Conservation (phyloP, 192 early-diverging fungal species). For the Lunasporangiospora selenospora region DNA sequence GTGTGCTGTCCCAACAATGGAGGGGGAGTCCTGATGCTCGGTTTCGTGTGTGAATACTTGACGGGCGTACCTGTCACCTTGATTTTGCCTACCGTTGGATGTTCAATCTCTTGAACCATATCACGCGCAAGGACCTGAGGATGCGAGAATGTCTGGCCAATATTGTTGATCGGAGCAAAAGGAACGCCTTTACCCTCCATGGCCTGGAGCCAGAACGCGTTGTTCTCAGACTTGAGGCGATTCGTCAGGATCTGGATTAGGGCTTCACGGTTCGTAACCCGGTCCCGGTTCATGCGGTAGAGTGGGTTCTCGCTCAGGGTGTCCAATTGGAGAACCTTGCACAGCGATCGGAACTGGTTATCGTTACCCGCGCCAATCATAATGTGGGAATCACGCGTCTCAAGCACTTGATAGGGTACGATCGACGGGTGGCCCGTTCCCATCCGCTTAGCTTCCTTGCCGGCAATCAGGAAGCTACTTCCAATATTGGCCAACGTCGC, state of each 20-base stretch:
- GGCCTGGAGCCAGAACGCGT: slow-evolving; percentile 65
- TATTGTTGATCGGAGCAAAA: slow-evolving; percentile 69
- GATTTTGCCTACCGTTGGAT: slow-evolving; percentile 79
- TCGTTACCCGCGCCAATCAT: slow-evolving; percentile 94
- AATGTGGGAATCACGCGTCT: slow-evolving; percentile 79
- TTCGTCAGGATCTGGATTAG: slow-evolving; percentile 66
- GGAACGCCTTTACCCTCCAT: slow-evolving; percentile 77
- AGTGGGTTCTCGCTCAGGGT: slow-evolving; percentile 58
- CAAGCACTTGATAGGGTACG: slow-evolving; percentile 90
- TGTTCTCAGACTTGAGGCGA: slow-evolving; percentile 56
- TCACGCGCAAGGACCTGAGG: slow-evolving; percentile 69
- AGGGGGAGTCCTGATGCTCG: slow-evolving; percentile 77
- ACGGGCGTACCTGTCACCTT: slow-evolving; percentile 75
- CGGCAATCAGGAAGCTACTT: slow-evolving; percentile 84
- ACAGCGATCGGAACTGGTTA: slow-evolving; percentile 78
- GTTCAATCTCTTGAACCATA: slow-evolving; percentile 84
- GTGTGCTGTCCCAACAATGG: slow-evolving; percentile 91
- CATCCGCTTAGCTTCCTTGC: slow-evolving; percentile 78
- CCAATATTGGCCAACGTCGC: slow-evolving; percentile 90
- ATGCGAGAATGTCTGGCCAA: slow-evolving; percentile 54
- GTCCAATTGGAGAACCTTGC: slow-evolving; percentile 53
- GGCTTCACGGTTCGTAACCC: slow-evolving; percentile 73
- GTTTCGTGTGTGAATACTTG: slow-evolving; percentile 72
- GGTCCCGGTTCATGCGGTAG: slow-evolving; percentile 71
- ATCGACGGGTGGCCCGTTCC: slow-evolving; percentile 90